Percentiles rank a stretch among this genome's conserved stretches.
phyloP scores from a whole-genome alignment of 352 stramenopile genomes.

The Pythium chondricola region DNA sequence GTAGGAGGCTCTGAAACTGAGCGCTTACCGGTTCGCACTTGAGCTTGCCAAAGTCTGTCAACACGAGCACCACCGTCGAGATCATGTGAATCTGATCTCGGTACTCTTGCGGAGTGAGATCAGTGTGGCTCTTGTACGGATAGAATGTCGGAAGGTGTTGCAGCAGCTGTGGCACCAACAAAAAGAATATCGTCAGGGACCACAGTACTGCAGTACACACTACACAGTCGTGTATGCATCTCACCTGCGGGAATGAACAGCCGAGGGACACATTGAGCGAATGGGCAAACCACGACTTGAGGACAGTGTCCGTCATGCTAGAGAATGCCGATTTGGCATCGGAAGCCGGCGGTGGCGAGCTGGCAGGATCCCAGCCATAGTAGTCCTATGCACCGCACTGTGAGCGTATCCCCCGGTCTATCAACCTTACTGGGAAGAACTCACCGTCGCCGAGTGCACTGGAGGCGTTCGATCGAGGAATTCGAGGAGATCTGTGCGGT shows the following conservation, averaged over 20 bases:
- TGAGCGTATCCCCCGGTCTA: not conserved
- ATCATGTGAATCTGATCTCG: constrained; percentile 78
- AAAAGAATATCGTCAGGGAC: too few relatives aligned
- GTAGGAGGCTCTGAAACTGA: not conserved
- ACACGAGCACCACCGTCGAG: constrained; percentile 80
- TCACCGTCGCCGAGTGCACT: constrained; percentile 48
- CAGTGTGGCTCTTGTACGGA: constrained; percentile 69
- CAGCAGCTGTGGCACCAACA: too few relatives aligned
- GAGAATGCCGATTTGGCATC: constrained; percentile 40
- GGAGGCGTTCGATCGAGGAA: constrained; percentile 47
- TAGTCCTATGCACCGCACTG: constrained; percentile 39
- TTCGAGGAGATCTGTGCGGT: constrained; percentile 56
- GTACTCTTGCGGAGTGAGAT: constrained; percentile 65
- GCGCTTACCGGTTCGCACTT: constrained; percentile 65
- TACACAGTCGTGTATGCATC: too few relatives aligned
- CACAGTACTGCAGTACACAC: too few relatives aligned
- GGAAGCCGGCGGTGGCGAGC: constrained; percentile 26
- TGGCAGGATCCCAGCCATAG: constrained; percentile 76
- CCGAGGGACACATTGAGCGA: constrained; percentile 52
- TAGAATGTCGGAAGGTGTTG: constrained; percentile 70
- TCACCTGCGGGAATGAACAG: constrained; percentile 57
- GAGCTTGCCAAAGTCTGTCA: constrained; percentile 78
- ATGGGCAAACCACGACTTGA: constrained; percentile 64
- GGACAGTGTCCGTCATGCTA: constrained; percentile 54
- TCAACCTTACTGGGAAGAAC: too few relatives aligned